Percentiles rank a stretch among this genome's conserved stretches.
Conservation (phyloP, 2,329 filamentous ascomycete genomes). For the Aspergillus pseudoglaucus region DNA sequence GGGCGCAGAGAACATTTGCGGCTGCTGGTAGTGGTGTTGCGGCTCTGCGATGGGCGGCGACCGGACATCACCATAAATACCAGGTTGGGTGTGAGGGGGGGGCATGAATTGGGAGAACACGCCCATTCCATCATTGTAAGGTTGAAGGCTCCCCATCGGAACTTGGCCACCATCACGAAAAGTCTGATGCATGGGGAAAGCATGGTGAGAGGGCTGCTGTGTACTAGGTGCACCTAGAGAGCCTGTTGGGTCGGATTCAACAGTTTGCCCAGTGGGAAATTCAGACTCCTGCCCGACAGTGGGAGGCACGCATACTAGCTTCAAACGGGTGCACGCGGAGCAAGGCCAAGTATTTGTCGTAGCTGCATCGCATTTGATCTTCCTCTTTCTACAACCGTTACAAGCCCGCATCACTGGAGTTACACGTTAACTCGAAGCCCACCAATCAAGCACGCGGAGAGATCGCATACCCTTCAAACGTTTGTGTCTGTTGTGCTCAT, state of each 20-base stretch:
- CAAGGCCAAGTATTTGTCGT: constrained; percentile 98
- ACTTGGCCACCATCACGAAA: constrained; percentile 44
- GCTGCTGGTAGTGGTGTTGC: constrained; percentile 23
- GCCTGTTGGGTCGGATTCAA: constrained; percentile 19
- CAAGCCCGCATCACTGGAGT: constrained; percentile 86
- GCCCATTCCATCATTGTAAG: constrained; percentile 40
- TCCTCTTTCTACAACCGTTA: constrained; percentile 86
- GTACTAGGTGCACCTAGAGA: constrained; percentile 27
- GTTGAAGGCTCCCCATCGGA: constrained; percentile 36
- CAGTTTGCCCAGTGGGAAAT: constrained; percentile 21
- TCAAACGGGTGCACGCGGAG: constrained; percentile 84
- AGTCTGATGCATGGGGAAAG: constrained; percentile 47
- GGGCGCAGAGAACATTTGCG: constrained; percentile 19
- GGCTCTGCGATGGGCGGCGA: constrained; percentile 26
- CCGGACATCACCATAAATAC: constrained; percentile 25
- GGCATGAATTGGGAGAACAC: constrained; percentile 36
- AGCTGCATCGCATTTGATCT: constrained; percentile 96
- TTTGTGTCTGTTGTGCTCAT: constrained; percentile 97
- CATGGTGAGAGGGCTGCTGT: constrained; percentile 45
- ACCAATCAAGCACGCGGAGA: constrained; percentile 1
- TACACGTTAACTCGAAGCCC: constrained; percentile 1
- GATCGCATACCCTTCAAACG: constrained; percentile 70
- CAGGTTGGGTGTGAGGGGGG: constrained; percentile 18
- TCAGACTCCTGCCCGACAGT: constrained; percentile 68
- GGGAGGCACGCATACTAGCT: constrained; percentile 86